Evolutionary conservation across 257 asterid species (phyloP), one percentile per base, ranked within the genome.

Genomic region (Vinca minor): DNA sequence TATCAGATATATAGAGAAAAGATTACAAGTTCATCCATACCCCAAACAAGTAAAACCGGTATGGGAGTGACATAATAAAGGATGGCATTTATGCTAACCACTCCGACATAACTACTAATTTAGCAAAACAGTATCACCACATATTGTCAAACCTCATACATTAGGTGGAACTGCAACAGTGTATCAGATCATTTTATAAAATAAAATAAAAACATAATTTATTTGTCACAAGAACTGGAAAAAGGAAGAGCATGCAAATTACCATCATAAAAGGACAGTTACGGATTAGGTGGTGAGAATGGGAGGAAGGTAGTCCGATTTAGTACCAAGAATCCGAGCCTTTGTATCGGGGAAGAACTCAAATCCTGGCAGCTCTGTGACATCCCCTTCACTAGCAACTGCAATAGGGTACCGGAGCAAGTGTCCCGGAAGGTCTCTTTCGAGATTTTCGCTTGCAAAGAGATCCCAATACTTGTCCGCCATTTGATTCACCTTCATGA

Each of bases 401-500:
- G 71, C 91, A 34, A 86, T 49, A 28, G 95, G 94, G 83, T 86
- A 89, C 8, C 87, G 74, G 0, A 89, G 87, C 85, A 86, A 77
- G 69, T 89, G 96, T 0, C 94, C 89, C 0, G 94, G 93, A 64
- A 86, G 76, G 71, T 89, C 95, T 53, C 69, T 56, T 54, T 72
- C 80, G 10, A 83, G 78, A 29, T 62, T 73, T 14, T 83, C 86
- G 26, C 81, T 73, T 0, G 87, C 64, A 28, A 71, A 89, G 12
- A 86, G 76, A 48, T 86, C 91, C 96, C 95, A 89, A 61, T 84
- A 86, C 64, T 74, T 84, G 25, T 84, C 87, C 0, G 87, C 95
- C 6, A 84, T 68, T 21, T 64, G 64, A 44, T 86, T 89, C 71
- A 86, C 87, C 78, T 80, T 89, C 17, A 36, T 64, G 21, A 64